phyloP scores from a whole-genome alignment of 2,329 filamentous ascomycete species.

The Elsinoe fawcettii region DNA sequence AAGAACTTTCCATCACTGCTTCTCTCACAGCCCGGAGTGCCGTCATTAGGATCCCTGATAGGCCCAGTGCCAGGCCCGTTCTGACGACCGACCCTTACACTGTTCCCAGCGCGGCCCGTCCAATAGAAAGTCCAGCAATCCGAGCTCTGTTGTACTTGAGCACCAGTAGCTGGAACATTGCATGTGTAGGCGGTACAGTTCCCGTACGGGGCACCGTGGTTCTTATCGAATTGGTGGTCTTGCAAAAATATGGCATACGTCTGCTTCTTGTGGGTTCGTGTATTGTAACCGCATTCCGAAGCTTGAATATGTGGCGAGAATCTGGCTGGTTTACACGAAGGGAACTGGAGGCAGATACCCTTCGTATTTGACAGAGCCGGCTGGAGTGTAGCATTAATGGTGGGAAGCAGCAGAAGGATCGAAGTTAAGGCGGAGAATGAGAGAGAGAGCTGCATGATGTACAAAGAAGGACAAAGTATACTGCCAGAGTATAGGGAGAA shows the following conservation, averaged over 20 bases:
- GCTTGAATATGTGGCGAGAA: conserved; percentile 26
- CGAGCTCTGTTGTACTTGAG: conserved; percentile 23
- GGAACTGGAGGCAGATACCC: neutral
- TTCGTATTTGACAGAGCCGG: neutral
- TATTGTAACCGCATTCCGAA: conserved; percentile 32
- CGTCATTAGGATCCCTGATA: neutral
- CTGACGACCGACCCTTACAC: neutral
- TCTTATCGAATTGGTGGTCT: conserved; percentile 34
- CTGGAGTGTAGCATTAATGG: neutral
- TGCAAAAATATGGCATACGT: conserved; percentile 31
- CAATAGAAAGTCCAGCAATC: conserved; percentile 33
- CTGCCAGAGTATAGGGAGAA: neutral
- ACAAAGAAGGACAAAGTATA: neutral
- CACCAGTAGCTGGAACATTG: conserved; percentile 23
- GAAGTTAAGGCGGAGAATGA: neutral
- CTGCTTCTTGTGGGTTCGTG: conserved; percentile 25
- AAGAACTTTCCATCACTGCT: neutral
- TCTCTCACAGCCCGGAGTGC: neutral
- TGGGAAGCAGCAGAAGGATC: neutral
- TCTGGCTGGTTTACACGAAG: neutral
- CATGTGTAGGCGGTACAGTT: conserved; percentile 36
- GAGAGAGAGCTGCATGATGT: neutral
- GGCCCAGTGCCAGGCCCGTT: neutral
- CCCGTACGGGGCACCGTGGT: conserved; percentile 38
- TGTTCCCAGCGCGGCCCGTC: neutral